A percentile compares a stretch with the other conserved stretches of the same genome.
Evolutionary conservation across 495 filamentous ascomycete genomes (phyloP).

Genomic region (Podospora pseudocomata): DNA sequence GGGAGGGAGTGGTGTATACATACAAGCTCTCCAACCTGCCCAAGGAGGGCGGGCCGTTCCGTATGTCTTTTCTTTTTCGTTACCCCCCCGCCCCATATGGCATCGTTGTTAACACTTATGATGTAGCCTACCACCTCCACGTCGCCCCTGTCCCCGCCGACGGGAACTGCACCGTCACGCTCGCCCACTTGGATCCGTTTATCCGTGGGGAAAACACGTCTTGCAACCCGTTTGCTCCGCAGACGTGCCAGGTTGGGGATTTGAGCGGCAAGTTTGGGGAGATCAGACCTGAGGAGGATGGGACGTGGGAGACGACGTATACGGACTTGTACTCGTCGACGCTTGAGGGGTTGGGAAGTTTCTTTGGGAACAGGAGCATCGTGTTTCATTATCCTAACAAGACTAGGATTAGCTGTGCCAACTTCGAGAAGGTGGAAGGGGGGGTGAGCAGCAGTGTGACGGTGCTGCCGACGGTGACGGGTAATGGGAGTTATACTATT

Average conservation of each 20-base stretch:
- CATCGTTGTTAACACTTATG: constrained; percentile 11
- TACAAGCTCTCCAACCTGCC: constrained; percentile 66
- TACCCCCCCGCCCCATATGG: background rate
- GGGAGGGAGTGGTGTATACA: constrained; percentile 60
- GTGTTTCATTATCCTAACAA: constrained; percentile 72
- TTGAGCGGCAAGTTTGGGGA: constrained; percentile 76
- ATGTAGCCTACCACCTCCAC: constrained; percentile 78
- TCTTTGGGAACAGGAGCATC: constrained; percentile 72
- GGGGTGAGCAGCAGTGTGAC: constrained; percentile 7
- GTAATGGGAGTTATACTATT: background rate
- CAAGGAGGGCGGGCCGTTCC: constrained; percentile 60
- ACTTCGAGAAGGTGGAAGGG: constrained; percentile 46
- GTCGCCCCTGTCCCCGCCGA: constrained; percentile 63
- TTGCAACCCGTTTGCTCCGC: constrained; percentile 59
- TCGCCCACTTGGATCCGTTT: constrained; percentile 56
- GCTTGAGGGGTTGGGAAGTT: constrained; percentile 55
- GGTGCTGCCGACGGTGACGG: background rate
- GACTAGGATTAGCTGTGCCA: constrained; percentile 69
- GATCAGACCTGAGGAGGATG: constrained; percentile 42
- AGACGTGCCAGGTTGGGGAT: constrained; percentile 81
- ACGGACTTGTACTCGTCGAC: constrained; percentile 67
- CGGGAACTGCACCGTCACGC: constrained; percentile 74
- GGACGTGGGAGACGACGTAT: constrained; percentile 49
- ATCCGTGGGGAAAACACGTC: constrained; percentile 58
- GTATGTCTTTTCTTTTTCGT: constrained; percentile 46